phyloP scores from a whole-genome alignment of 1,284 basidiomycete species.

The Ustilago bromivora region DNA sequence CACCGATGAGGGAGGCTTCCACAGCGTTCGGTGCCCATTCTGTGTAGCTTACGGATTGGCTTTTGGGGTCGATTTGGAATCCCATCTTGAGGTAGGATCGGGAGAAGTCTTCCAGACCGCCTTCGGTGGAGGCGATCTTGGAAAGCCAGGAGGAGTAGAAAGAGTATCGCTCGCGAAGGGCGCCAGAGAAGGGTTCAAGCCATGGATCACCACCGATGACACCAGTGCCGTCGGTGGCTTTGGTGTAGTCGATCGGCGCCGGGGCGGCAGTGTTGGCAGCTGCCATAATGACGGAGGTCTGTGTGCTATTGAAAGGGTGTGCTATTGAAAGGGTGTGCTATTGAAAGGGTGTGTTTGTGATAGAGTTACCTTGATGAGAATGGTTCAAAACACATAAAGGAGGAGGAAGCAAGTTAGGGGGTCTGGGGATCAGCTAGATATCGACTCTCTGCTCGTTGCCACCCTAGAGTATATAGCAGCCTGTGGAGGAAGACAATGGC shows the following conservation, averaged over 20 bases:
- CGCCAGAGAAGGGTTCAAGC: slow-evolving; percentile 63
- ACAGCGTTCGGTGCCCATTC: slow-evolving; percentile 95
- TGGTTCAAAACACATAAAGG: neutral
- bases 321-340: neutral
- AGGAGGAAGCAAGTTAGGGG: neutral
- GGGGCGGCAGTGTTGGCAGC: slow-evolving; percentile 24
- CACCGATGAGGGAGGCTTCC: slow-evolving; percentile 87
- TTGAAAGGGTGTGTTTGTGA: neutral
- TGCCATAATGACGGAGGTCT: slow-evolving; percentile 13
- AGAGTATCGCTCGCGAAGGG: slow-evolving; percentile 55
- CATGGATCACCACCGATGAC: slow-evolving; percentile 63
- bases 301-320: neutral
- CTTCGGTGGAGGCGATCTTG: slow-evolving; percentile 56
- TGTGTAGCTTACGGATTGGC: slow-evolving; percentile 83
- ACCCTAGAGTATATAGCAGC: slow-evolving; percentile 9
- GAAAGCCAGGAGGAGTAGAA: slow-evolving; percentile 55
- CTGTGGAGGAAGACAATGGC: neutral
- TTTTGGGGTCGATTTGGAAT: slow-evolving; percentile 77
- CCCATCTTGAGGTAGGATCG: slow-evolving; percentile 89
- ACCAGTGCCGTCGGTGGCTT: slow-evolving; percentile 63
- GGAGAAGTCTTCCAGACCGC: slow-evolving; percentile 87
- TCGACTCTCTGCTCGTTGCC: slow-evolving; percentile 5
- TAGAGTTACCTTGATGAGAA: neutral
- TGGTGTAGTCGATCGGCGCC: slow-evolving; percentile 55
- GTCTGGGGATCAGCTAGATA: neutral